Evolutionary conservation across 1,139 yeast species (phyloP), one percentile per base, ranked within the genome.

Genomic region (Scheffersomyces quercinus): DNA sequence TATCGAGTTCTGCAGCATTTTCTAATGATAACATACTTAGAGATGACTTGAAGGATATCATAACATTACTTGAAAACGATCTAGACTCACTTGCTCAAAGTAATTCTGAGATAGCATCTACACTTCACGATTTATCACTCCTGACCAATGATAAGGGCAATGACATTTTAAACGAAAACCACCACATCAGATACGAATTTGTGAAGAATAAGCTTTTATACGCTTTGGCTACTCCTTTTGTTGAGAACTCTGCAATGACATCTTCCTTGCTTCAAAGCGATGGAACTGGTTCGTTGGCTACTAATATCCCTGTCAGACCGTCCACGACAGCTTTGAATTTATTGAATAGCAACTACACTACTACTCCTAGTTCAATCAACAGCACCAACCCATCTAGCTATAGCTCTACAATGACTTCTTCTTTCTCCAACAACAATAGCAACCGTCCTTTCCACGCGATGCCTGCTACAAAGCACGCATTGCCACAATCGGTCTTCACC

Each of bases 401-500:
- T 8, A 40, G 29, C 6, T 11, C 40, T 6, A 32, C 38, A 13
- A n/a, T 20, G 12, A 43, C 26, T 35, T 15, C 42, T n/a, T 30
- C 56, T 7, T 16, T 47, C 11, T 48, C 47, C 16, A 45, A 50
- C 14, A 53, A 56, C 5, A 49, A 53, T 31, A 54, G 57, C 9
- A 62, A 63, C 34, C 59, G 83, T 35, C 83, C 82, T 9, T 79
- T 82, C 58, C 90, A 84, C 56, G 67, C 80, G 1, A 74, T 83
- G 39, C 75, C 85, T 0, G 74, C 86, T 5, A 83, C 84, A 5
- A 85, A 83, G 53, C 84, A 82, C 46, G 71, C 83, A 0, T 73
- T 83, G 3, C 90, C 91, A 34, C 89, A 85, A 58, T 93, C 96
- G 0, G 85, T 90, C 4, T 85, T 91, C 62, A 89, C 97, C 0